Percentiles rank a stretch among this genome's conserved stretches.
Conservation (phyloP, 129 eudicot species). For the Tagetes erecta region DNA sequence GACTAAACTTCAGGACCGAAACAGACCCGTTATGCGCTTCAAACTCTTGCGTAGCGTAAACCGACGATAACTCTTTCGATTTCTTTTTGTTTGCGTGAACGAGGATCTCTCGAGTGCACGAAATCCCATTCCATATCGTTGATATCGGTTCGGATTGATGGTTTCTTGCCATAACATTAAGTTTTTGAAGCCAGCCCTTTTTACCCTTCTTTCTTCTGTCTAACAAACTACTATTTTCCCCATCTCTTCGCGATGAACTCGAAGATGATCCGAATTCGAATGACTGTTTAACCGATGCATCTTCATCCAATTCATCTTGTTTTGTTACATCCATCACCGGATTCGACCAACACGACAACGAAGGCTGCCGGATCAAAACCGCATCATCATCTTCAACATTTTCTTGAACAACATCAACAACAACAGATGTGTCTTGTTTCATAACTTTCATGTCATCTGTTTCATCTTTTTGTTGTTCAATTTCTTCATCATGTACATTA, state of each 20-base stretch:
- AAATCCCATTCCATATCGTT: not conserved
- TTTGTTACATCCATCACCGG: constrained; percentile 28
- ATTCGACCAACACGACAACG: constrained; percentile 36
- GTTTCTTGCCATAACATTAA: constrained; percentile 46
- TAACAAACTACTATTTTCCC: constrained; percentile 20
- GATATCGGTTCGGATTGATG: constrained; percentile 22
- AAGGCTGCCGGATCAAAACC: constrained; percentile 42
- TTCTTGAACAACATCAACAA: not conserved
- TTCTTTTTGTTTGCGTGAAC: constrained; percentile 51
- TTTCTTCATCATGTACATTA: constrained; percentile 33
- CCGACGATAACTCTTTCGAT: constrained; percentile 66
- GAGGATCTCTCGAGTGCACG: constrained; percentile 35
- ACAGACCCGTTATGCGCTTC: constrained; percentile 78
- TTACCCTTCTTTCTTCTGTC: constrained; percentile 47
- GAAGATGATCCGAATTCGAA: constrained; percentile 55
- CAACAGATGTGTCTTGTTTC: constrained; percentile 14
- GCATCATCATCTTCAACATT: constrained; percentile 35
- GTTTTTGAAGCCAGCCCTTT: constrained; percentile 57
- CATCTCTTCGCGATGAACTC: constrained; percentile 38
- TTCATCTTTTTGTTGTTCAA: constrained; percentile 34
- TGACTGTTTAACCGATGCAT: constrained; percentile 35
- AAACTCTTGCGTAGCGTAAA: constrained; percentile 66
- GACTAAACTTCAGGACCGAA: constrained; percentile 73
- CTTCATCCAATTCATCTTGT: constrained; percentile 38
- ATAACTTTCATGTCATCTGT: constrained; percentile 18